Conservation (phyloP, 208 protist genomes). For the Trypanosoma mega region DNA sequence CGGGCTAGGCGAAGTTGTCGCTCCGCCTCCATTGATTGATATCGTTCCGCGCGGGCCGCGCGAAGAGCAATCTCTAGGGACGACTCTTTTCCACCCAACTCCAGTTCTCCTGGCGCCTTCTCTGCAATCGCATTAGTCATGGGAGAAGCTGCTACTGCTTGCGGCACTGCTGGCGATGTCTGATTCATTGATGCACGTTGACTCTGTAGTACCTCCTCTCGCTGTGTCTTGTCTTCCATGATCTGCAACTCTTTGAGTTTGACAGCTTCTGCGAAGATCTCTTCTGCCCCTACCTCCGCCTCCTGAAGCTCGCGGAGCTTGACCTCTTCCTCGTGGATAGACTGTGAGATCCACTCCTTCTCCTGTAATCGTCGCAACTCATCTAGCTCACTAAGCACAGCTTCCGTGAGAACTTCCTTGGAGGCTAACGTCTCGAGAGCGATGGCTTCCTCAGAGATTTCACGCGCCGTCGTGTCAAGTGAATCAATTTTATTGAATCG, state of each 20-base stretch:
- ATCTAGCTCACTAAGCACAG: no score
- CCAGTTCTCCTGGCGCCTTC: neutral
- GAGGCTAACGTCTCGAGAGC: no score
- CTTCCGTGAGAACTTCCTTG: no score
- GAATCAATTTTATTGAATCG: no score
- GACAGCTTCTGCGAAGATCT: constrained; percentile 32
- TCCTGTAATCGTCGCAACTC: no score
- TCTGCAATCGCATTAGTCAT: neutral
- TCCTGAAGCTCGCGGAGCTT: no score
- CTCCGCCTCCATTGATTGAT: constrained; percentile 18
- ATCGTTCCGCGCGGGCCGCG: constrained; percentile 29
- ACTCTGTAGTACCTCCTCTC: constrained; percentile 8
- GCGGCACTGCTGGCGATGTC: neutral
- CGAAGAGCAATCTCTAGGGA: constrained; percentile 31
- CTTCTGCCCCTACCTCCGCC: no score
- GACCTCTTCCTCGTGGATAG: no score
- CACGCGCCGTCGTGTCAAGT: no score
- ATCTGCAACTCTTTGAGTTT: constrained; percentile 25
- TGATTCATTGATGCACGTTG: neutral
- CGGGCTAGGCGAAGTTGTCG: constrained; percentile 18
- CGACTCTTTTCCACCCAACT: no score
- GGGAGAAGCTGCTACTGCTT: neutral
- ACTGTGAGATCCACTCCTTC: no score
- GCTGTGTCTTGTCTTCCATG: constrained; percentile 22
- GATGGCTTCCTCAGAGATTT: no score